Base-by-base conservation (phyloP, 1,284 basidiomycete genomes). In the Microstroma glucosiphilum region DNA sequence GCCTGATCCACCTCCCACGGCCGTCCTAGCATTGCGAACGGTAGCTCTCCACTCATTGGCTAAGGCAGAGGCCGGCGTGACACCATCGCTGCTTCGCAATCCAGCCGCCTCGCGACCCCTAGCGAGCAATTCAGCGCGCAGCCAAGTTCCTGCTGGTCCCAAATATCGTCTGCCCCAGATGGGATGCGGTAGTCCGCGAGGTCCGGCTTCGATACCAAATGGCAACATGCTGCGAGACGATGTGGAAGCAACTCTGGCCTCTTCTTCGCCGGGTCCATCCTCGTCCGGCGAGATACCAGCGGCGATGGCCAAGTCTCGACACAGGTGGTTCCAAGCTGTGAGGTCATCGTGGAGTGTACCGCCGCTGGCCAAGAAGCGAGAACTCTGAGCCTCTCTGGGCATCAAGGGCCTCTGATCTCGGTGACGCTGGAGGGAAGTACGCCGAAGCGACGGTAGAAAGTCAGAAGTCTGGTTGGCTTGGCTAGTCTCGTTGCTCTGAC, bases 211-310 rank as follows among this genome's bases (percentile, higher is more conserved):
- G 46, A n/a, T n/a, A n/a, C 46, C 46, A 48, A 48, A 48, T 4
- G 23, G 46, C n/a, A 48, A 48, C 46, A 23, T 37, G 9, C 30
- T 37, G 30, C 30, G 30, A 37, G 30, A 23, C 46, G 46, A n/a
- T 23, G 46, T n/a, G 3, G 46, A 48, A 23, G 46, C 17, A 6
- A n/a, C 46, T 12, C 17, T 23, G 46, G 17, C 12, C 46, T n/a
- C n/a, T 48, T 48, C n/a, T 23, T 48, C 46, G n/a, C n/a, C n/a
- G 46, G n/a, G n/a, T n/a, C 23, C 46, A 48, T 48, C 46, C 46
- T n/a, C 46, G 30, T 37, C 30, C 30, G 30, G 30, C 4, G 30
- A 37, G 46, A 48, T 23, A 23, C 46, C 46, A 12, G 46, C 46
- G 17, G 46, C 46, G 23, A 7, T n/a, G 46, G n/a, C 46, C 46